Base-by-base conservation (phyloP, 2,329 filamentous ascomycete genomes). In the Botrytis tulipae region DNA sequence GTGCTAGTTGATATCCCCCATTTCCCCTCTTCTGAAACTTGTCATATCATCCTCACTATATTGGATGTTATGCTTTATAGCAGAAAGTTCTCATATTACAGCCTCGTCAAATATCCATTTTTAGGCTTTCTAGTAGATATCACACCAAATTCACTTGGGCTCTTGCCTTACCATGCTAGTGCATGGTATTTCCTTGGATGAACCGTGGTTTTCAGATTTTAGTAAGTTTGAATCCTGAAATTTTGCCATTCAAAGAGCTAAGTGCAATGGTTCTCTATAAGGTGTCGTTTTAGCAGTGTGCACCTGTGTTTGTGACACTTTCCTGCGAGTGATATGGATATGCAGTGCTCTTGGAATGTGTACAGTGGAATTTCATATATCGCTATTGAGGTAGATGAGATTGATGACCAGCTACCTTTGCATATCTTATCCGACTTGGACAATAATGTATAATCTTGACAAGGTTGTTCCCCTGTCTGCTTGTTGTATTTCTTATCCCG, bases 361-460 rank as follows among this genome's bases (percentile, higher is more conserved):
- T 40, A 3, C 12, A 40, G 37, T 40, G 35, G 6, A 57, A n/a
- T 29, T 18, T 29, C 3, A 18, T 32, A 57, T 4, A 29, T 29
- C 7, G n/a, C n/a, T 4, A 57, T 14, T 0, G n/a, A 8, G 1
- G 6, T 29, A 7, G 32, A 37, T 20, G 59, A 2, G 32, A 1
- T 37, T n/a, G 5, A 12, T 22, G 59, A 14, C 35, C 9, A 35
- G 6, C 6, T 37, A 14, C 2, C 0, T 16, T 37, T 37, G 8
- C 37, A 40, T 40, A 40, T 40, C 12, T 18, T 1, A 16, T 16
- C 32, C 10, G 25, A 48, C 48, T 7, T n/a, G 3, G n/a, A 29
- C 6, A 16, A 61, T 9, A 40, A 7, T 4, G 5, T 16, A 20
- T 3, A 12, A 40, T 4, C 10, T 25, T 8, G 10, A 37, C 3